These are phyloP conservation scores for Thalassiosira oceanica DNA, from an alignment of 352 stramenopile species.

Conservation along the genomic window DNA sequence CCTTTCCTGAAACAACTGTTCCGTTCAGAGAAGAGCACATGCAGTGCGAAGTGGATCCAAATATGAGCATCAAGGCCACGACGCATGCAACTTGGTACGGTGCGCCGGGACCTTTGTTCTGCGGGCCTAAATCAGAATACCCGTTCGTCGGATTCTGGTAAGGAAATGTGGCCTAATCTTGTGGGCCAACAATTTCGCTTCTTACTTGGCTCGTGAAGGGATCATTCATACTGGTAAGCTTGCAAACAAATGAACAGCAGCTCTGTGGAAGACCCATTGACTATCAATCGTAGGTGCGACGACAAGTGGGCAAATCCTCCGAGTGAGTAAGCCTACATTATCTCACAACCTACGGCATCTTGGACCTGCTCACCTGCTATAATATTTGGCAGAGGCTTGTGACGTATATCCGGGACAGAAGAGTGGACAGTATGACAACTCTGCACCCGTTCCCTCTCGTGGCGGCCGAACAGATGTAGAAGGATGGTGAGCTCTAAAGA, in stretches of 20 bases:
- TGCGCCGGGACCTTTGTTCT: conserved; percentile 38
- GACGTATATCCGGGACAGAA: conserved; percentile 43
- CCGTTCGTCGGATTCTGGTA: no score
- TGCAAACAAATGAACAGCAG: conserved; percentile 13
- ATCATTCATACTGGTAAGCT: background rate
- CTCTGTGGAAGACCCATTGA: conserved; percentile 43
- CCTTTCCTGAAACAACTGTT: conserved; percentile 26
- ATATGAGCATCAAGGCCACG: conserved; percentile 29
- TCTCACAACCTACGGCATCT: no score
- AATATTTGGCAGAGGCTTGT: conserved; percentile 31
- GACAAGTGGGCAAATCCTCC: conserved; percentile 44
- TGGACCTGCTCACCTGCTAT: no score
- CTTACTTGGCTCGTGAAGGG: background rate
- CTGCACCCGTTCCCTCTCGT: conserved; percentile 11
- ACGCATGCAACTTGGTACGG: conserved; percentile 58
- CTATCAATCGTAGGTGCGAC: conserved; percentile 36
- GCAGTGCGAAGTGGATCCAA: conserved; percentile 16
- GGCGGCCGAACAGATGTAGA: conserved; percentile 49
- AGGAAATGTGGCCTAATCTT: conserved; percentile 6
- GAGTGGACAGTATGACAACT: conserved; percentile 42
- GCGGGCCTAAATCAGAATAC: conserved; percentile 24
- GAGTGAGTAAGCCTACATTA: no score
- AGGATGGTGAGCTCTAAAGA: no score
- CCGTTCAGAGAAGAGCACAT: conserved; percentile 9
- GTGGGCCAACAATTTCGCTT: background rate